phyloP scores from a whole-genome alignment of 2,329 filamentous ascomycete species.

The Exophiala mesophila region DNA sequence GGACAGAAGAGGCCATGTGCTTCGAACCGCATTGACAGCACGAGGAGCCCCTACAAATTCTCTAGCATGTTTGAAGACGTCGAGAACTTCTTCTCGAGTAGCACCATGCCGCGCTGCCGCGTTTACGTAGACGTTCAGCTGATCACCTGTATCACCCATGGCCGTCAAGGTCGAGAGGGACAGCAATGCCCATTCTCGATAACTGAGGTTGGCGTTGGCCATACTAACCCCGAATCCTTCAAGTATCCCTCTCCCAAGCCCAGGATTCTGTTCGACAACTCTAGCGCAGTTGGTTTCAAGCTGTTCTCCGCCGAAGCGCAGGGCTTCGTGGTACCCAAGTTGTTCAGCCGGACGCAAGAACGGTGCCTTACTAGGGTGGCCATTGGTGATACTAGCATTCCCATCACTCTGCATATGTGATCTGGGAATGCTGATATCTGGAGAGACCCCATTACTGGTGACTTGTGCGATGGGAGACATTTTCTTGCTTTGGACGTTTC shows the following conservation, averaged over 20 bases:
- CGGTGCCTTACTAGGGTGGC: no score
- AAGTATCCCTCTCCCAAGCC: not conserved
- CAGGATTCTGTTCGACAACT: constrained; percentile 1
- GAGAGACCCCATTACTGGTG: no score
- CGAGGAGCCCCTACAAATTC: not conserved
- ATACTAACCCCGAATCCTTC: no score
- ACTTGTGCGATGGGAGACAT: no score
- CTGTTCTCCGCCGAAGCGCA: not conserved
- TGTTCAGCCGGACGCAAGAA: not conserved
- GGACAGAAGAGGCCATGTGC: constrained; percentile 1
- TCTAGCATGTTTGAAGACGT: constrained; percentile 7
- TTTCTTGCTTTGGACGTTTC: no score
- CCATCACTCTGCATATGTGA: no score
- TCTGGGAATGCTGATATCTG: no score
- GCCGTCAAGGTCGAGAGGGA: constrained; percentile 1
- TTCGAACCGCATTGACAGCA: not conserved
- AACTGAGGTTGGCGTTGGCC: not conserved
- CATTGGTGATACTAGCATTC: no score
- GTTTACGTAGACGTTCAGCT: not conserved
- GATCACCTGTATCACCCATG: not conserved
- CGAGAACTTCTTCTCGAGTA: constrained; percentile 8
- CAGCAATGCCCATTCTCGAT: constrained; percentile 5
- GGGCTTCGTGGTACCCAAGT: constrained; percentile 5
- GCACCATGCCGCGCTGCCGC: constrained; percentile 7
- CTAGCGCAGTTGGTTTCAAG: constrained; percentile 1